Evolutionary conservation across 2,329 filamentous ascomycete species (phyloP), one percentile per base, ranked within the genome.

Genomic region (Ophiognomonia clavigignenti-juglandacearum): DNA sequence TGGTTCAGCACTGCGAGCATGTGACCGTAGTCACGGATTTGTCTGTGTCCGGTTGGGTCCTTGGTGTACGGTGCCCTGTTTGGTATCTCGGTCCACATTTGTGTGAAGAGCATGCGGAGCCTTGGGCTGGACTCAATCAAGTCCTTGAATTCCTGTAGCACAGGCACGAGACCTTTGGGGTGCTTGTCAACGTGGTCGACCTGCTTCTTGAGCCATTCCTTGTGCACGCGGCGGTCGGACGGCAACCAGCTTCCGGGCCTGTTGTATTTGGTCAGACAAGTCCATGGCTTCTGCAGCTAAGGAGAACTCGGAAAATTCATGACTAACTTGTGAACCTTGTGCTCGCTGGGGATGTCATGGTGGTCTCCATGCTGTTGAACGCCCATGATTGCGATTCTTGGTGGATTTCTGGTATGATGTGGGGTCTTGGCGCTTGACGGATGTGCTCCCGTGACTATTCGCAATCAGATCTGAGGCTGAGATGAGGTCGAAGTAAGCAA

Each of bases 31-130:
- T 85, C 75, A 8, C 78, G 75, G 47, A 88, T 77, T 63, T 85
- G 80, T 27, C 68, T 72, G 44, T 73, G 69, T 2, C 82, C 83
- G 1, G 76, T 79, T 0, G 83, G 82, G 51, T 86, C 83, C 6
- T 67, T 69, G 49, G 63, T 59, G 63, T 88, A 88, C 0, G 77
- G 77, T 16, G 72, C 66, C 61, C 80, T 81, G 26, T 61, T 59
- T 0, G 84, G 83, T 18, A 87, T 70, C 64, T 88, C 80, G 24
- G 77, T 69, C 64, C 85, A 88, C 85, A 88, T 88, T 53, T 75
- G 69, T 20, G 69, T 68, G 58, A 86, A 79, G 60, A 82, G 78
- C 73, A 87, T 82, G 67, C 80, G 83, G 22, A 88, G 67, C 19
- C 81, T 74, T 2, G 82, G 67, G 53, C 80, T 80, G 23, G 62